phyloP scores from a whole-genome alignment of 345 rosid genomes.

The Euphorbia lathyris region DNA sequence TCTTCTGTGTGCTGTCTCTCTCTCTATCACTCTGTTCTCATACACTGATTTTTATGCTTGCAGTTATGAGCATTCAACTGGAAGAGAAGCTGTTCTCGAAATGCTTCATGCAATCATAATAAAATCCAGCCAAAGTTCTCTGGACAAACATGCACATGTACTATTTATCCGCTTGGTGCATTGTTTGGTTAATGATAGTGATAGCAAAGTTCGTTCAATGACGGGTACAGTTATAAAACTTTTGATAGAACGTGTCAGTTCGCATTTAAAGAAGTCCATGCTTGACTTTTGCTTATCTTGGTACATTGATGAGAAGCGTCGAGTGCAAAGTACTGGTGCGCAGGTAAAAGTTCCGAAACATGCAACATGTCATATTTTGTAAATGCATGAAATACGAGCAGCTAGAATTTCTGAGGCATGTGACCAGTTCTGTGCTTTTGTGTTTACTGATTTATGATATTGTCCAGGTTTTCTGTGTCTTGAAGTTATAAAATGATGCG shows the following conservation, averaged over 20 bases:
- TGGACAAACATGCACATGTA: slow-evolving; percentile 53
- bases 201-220: slow-evolving; percentile 55
- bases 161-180: slow-evolving; percentile 54
- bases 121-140: slow-evolving; percentile 53
- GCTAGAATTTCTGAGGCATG: background rate
- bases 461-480: no score
- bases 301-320: slow-evolving; percentile 55
- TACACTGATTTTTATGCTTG: slow-evolving; percentile 17
- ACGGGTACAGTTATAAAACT: slow-evolving; percentile 53
- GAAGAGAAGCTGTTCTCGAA: slow-evolving; percentile 88
- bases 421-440: no score
- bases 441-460: background rate
- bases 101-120: slow-evolving; percentile 67
- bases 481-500: background rate
- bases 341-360: slow-evolving; percentile 52
- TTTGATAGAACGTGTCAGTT: slow-evolving; percentile 49
- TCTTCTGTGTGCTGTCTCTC: background rate
- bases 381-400: background rate
- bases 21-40: background rate
- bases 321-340: slow-evolving; percentile 63
- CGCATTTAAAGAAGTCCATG: slow-evolving; percentile 38
- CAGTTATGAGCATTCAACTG: slow-evolving; percentile 81
- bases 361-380: background rate
- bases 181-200: slow-evolving; percentile 59
- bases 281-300: slow-evolving; percentile 53